These are phyloP conservation scores for Russula vinacea DNA, from an alignment of 768 basidiomycete genomes.

Conservation along the genomic window DNA sequence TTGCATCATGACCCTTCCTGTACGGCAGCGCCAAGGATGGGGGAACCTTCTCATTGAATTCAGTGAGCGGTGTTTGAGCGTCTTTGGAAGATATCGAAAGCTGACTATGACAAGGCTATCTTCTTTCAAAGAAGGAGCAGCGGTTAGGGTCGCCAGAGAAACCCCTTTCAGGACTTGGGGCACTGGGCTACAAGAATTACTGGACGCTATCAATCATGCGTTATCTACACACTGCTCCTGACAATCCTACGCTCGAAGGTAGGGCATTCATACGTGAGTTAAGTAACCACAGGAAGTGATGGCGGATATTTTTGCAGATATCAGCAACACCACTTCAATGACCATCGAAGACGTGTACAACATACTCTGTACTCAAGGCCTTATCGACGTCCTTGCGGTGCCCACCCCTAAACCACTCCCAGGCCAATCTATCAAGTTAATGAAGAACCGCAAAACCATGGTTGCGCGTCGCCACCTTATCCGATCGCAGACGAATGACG, in stretches of 20 bases:
- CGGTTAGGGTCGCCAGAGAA: conserved; percentile 92
- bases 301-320: conserved; percentile 50
- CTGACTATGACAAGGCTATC: conserved; percentile 62
- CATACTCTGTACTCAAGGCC: conserved; percentile 66
- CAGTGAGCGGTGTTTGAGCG: conserved; percentile 56
- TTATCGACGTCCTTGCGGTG: conserved; percentile 60
- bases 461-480: conserved; percentile 62
- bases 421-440: conserved; percentile 73
- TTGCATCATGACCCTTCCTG: conserved; percentile 98
- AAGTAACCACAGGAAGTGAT: conserved; percentile 26
- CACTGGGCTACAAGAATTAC: conserved; percentile 91
- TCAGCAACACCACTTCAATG: conserved; percentile 83
- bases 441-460: conserved; percentile 64
- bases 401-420: conserved; percentile 62
- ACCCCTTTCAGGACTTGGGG: conserved; percentile 88
- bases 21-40: conserved; percentile 93
- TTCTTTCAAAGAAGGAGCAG: conserved; percentile 92
- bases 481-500: conserved; percentile 50
- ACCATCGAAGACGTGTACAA: conserved; percentile 83
- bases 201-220: conserved; percentile 89
- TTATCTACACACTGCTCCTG: conserved; percentile 61
- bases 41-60: conserved; percentile 97
- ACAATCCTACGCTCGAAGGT: conserved; percentile 73
- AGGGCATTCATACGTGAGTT: conserved; percentile 31
- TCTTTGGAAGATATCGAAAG: conserved; percentile 4